Percentiles rank a stretch among this genome's conserved stretches.
These are phyloP conservation scores for Pseudocohnilembus persalinus DNA, from an alignment of 169 alveolate species.

Conservation along the genomic window DNA sequence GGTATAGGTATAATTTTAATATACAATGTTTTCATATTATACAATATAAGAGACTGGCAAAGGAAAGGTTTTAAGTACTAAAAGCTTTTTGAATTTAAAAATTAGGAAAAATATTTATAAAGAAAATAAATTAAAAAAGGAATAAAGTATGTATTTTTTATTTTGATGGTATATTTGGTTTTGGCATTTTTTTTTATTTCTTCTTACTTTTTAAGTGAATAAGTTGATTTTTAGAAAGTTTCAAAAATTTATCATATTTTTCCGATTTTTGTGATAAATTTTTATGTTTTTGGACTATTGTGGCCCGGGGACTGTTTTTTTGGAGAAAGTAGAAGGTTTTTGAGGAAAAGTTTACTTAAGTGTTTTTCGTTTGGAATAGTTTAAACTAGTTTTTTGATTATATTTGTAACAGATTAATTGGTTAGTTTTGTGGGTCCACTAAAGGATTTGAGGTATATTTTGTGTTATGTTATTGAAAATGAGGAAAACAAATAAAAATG, in stretches of 20 bases:
- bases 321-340: not conserved
- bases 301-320: not conserved
- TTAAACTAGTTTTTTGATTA: not conserved
- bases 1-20: not conserved
- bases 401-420: not conserved
- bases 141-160: not conserved
- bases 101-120: too few species aligned
- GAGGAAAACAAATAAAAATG: too few species aligned
- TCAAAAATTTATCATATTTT: not conserved
- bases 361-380: not conserved
- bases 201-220: not conserved
- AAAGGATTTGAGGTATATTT: not conserved
- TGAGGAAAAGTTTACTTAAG: not conserved
- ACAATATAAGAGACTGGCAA: not conserved
- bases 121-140: too few species aligned
- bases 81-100: not conserved
- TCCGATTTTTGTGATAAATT: not conserved
- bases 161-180: not conserved
- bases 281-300: not conserved
- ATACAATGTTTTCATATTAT: too few species aligned
- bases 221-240: not conserved
- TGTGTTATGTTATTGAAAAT: not conserved
- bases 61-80: not conserved
- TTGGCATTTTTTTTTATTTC: not conserved
- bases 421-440: not conserved